These are phyloP conservation scores for Globisporangium cederbergense DNA, from an alignment of 352 stramenopile species.

Conservation along the genomic window DNA sequence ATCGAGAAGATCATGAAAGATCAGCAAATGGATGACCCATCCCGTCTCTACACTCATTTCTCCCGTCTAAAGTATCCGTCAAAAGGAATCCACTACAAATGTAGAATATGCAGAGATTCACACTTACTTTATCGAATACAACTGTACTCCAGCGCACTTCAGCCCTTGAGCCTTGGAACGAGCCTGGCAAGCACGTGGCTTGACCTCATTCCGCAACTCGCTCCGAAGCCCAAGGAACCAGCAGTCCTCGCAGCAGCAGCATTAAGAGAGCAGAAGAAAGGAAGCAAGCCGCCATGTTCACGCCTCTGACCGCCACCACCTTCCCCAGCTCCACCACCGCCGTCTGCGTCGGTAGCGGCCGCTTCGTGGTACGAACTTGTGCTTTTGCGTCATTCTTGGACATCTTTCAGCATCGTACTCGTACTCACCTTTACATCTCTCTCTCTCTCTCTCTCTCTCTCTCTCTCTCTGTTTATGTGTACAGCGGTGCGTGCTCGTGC, in stretches of 20 bases:
- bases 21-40: background rate
- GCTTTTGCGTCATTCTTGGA: background rate
- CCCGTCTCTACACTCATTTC: background rate
- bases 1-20: conserved; percentile 5
- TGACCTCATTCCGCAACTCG: conserved; percentile 5
- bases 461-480: background rate
- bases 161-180: background rate
- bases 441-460: background rate
- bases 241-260: background rate
- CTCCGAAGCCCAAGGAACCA: conserved; percentile 8
- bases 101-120: background rate
- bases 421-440: background rate
- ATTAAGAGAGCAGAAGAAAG: background rate
- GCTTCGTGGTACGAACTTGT: conserved; percentile 26
- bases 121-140: background rate
- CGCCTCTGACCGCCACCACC: conserved; percentile 4
- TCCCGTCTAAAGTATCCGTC: background rate
- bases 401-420: background rate
- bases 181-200: background rate
- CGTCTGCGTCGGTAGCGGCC: conserved; percentile 31
- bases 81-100: background rate
- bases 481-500: conserved; percentile 62
- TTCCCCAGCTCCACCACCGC: conserved; percentile 15
- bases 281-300: conserved; percentile 4
- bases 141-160: background rate